Conservation (phyloP, 2,329 filamentous ascomycete genomes). For the Colletotrichum cereale region DNA sequence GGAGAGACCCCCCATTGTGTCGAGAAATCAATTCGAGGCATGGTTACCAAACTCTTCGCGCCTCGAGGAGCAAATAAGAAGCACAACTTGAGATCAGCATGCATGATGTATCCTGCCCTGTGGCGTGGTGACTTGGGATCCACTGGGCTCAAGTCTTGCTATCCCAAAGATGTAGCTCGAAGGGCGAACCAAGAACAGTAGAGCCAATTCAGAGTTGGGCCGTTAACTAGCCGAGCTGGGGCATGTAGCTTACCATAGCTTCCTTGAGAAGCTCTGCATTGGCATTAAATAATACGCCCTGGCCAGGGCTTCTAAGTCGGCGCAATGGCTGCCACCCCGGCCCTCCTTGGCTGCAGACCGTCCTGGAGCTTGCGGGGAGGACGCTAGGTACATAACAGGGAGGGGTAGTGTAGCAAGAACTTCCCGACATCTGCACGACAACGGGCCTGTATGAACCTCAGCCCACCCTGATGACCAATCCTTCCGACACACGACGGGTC, state of each 20-base stretch:
- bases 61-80: neutral
- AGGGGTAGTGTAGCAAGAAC: constrained; percentile 19
- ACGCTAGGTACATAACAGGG: constrained; percentile 11
- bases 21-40: neutral
- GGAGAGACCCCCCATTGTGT: neutral
- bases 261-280: constrained; percentile 18
- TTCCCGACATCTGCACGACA: constrained; percentile 26
- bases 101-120: neutral
- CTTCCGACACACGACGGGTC: constrained; percentile 27
- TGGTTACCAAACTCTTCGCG: constrained; percentile 11
- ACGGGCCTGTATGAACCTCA: constrained; percentile 19
- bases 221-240: neutral
- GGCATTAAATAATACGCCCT: neutral
- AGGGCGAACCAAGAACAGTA: neutral
- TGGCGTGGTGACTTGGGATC: constrained; percentile 6
- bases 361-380: constrained; percentile 26
- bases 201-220: constrained; percentile 22
- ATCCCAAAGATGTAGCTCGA: neutral
- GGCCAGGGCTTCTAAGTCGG: constrained; percentile 28
- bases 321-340: constrained; percentile 20
- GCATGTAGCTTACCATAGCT: constrained; percentile 13
- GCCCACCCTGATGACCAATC: constrained; percentile 36
- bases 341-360: constrained; percentile 26
- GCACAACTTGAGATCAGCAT: neutral
- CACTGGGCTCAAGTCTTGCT: constrained; percentile 3